phyloP scores from a whole-genome alignment of 2,329 filamentous ascomycete species.

The Fusarium falciforme region DNA sequence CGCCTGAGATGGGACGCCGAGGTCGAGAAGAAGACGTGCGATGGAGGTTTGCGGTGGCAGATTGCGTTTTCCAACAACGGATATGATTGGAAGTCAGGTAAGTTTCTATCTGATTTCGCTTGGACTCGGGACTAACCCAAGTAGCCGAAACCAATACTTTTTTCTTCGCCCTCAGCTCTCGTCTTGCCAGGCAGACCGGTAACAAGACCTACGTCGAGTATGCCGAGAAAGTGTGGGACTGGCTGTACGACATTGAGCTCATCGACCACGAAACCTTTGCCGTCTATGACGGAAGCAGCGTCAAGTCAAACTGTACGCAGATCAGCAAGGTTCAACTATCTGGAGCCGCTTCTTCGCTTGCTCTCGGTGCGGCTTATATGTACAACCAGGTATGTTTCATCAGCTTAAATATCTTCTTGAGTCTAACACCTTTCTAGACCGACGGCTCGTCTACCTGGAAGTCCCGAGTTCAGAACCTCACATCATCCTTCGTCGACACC shows the following conservation, averaged over 20 bases:
- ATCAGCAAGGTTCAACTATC: slow-evolving; percentile 73
- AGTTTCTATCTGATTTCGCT: slow-evolving; percentile 8
- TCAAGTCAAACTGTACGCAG: slow-evolving; percentile 67
- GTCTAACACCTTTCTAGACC: slow-evolving; percentile 4
- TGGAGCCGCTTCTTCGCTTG: slow-evolving; percentile 70
- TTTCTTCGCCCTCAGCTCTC: slow-evolving; percentile 73
- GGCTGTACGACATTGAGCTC: slow-evolving; percentile 64
- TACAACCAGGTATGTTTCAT: slow-evolving; percentile 67
- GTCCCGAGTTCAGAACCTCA: slow-evolving; percentile 63
- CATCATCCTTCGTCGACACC: slow-evolving; percentile 57
- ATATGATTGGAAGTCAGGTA: slow-evolving; percentile 79
- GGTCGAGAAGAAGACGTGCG: slow-evolving; percentile 70
- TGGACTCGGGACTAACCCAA: background rate
- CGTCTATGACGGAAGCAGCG: slow-evolving; percentile 72
- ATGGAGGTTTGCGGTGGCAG: slow-evolving; percentile 77
- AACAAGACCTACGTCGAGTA: slow-evolving; percentile 73
- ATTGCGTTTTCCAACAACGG: slow-evolving; percentile 78
- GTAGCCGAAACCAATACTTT: slow-evolving; percentile 68
- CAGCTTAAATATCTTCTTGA: background rate
- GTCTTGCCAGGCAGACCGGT: slow-evolving; percentile 76
- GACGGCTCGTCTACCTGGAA: slow-evolving; percentile 59
- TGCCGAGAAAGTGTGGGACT: slow-evolving; percentile 71
- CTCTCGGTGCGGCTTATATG: slow-evolving; percentile 74
- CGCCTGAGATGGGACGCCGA: slow-evolving; percentile 65
- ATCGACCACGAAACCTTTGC: slow-evolving; percentile 70